Base-by-base conservation (phyloP, 2,329 filamentous ascomycete species). In the Dendrostoma leiphaemia region DNA sequence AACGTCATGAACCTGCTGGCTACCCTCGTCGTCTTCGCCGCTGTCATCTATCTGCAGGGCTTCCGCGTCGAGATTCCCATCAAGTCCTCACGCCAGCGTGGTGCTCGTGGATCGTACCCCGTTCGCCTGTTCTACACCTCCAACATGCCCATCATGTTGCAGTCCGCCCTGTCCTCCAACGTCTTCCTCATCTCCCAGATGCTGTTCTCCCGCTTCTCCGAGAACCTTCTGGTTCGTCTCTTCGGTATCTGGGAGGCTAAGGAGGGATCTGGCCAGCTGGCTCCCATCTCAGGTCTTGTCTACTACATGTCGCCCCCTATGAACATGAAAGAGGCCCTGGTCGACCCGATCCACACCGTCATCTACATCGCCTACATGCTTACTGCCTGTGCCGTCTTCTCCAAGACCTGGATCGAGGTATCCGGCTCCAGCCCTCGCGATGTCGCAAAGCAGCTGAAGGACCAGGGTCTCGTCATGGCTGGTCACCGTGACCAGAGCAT, bases 131-230 rank as follows among this genome's bases (percentile, higher is more conserved):
- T 99, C 86, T 99, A 99, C 81, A 99, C 94, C 71, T 97, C 92
- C 74, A 99, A 99, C 88, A 99, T 99, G 95, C 94, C 94, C 71
- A 99, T 99, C 78, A 99, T 99, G 94, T 84, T 99, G 73, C 95
- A 99, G 81, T 97, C 93, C 45, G 94, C 94, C 65, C 85, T 99
- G 64, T 96, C 91, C 63, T 97, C 93, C 82, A 99, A 99, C 83
- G 85, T 99, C 77, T 99, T 99, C 86, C 81, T 99, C 62, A 91
- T 99, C 79, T 94, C 89, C 72, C 94, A 99, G 82, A 97, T 97
- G 92, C 86, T 99, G 63, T 97, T 96, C 86, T 96, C 90, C 60
- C 92, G 93, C 74, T 97, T 99, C 83, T 94, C 91, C 44, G 94
- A 99, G 79, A 99, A 99, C 83, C 88, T 99, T 60, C 85, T 99